Evolutionary conservation across 2,329 filamentous ascomycete species (phyloP).

Genomic region (Thielaviopsis ethacetica): DNA sequence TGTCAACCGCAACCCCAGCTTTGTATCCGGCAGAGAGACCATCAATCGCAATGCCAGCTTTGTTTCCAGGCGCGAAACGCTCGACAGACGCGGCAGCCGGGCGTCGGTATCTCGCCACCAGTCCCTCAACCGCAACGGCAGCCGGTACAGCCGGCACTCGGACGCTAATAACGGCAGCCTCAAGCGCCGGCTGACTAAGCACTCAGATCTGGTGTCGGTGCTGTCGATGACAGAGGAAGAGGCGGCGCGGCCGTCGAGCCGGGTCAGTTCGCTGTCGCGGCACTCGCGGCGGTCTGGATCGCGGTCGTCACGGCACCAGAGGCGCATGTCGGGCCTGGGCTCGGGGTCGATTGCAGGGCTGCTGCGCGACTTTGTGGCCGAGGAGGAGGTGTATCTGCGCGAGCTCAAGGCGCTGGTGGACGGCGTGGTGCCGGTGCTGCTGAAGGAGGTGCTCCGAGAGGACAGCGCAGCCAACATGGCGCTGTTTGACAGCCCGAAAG

Average conservation of each 20-base stretch:
- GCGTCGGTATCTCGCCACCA: background rate
- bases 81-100: constrained; percentile 3
- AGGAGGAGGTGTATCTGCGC: constrained; percentile 75
- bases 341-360: constrained; percentile 53
- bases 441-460: constrained; percentile 67
- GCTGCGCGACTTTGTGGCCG: constrained; percentile 61
- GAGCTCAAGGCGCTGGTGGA: constrained; percentile 89
- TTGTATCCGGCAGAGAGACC: constrained; percentile 1
- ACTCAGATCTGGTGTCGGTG: constrained; percentile 87
- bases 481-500: constrained; percentile 5
- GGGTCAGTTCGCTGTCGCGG: constrained; percentile 16
- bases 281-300: constrained; percentile 5
- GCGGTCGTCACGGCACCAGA: constrained; percentile 1
- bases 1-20: constrained; percentile 1
- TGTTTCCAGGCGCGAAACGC: background rate
- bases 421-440: constrained; percentile 81
- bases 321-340: background rate
- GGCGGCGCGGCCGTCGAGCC: constrained; percentile 42
- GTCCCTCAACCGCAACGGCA: constrained; percentile 1
- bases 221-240: constrained; percentile 54
- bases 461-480: constrained; percentile 35
- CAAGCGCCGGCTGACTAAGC: constrained; percentile 69
- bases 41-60: constrained; percentile 7
- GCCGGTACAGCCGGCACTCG: constrained; percentile 7
- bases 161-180: constrained; percentile 19